Base-by-base conservation (phyloP, 345 rosid genomes). In the Eucalyptus curtisii region DNA sequence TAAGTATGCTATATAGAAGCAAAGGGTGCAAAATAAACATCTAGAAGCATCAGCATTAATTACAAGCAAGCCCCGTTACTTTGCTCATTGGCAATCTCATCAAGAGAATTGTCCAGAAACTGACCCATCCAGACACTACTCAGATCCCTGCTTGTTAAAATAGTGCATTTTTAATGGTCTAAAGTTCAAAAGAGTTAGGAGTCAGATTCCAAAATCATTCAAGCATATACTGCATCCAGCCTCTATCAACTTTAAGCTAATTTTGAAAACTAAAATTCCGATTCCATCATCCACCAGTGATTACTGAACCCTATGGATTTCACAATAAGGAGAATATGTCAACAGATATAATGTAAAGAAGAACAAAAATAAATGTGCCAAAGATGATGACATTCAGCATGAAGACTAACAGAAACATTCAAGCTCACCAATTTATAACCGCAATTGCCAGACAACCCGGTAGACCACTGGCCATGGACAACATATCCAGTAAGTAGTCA, bases 391-490 rank as follows among this genome's bases (percentile, higher is more conserved):
- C 42, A 86, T 86, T 45, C 81, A 48, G 59, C 66, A 49, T 55
- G 45, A 49, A 86, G 64, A 88, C 76, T 59, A 48, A 76, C 30
- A 50, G 89, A 44, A 90, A 90, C 87, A 66, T 89, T 90, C 89
- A 90, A 90, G 92, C 99, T 94, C 97, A 97, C 99, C 99, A 95
- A 94, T 93, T 93, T 88, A 97, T 90, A 91, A 95, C 89, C 40
- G 96, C 84, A 89, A 96, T 94, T 85, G 93, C 93, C 93, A 97
- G 85, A 91, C 93, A 90, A 87, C 98, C 98, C 64, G 97, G 96
- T 86, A 94, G 94, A 90, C 91, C 93, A 86, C 91, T 84, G 81
- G 96, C 92, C 91, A 27, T 30, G 31, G 68, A 61, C 68, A 97
- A 90, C 91, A 96, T 91, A 90, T 96, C 94, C 91, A 96, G 87